Evolutionary conservation across 1,284 basidiomycete species (phyloP).

Genomic region (Amylostereum areolatum): DNA sequence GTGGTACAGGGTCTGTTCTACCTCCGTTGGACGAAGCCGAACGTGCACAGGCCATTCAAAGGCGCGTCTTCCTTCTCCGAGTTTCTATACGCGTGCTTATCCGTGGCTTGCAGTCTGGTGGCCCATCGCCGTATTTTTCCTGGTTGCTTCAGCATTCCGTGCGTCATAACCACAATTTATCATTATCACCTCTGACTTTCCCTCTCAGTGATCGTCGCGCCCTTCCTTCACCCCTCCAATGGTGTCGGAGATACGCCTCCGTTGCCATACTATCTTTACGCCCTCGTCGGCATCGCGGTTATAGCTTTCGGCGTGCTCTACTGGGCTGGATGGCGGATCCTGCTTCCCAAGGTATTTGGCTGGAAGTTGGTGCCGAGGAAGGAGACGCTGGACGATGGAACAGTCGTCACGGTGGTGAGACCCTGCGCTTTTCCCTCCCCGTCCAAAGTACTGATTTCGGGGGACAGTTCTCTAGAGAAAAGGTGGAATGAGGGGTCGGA

Average conservation of each 20-base stretch:
- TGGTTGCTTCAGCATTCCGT: conserved; percentile 46
- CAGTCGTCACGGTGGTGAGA: too few species aligned
- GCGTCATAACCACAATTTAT: conserved; percentile 39
- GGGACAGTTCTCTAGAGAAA: too few species aligned
- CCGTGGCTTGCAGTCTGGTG: conserved; percentile 30
- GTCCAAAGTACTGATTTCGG: too few species aligned
- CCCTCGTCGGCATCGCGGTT: conserved; percentile 41
- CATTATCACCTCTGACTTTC: conserved; percentile 49
- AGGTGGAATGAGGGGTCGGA: too few species aligned
- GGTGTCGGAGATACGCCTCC: conserved; percentile 46
- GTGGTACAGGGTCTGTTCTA: conserved; percentile 46
- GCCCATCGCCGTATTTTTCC: conserved; percentile 15
- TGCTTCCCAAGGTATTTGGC: conserved; percentile 45
- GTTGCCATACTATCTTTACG: conserved; percentile 63
- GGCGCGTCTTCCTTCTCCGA: conserved; percentile 20
- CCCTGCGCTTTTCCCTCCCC: too few species aligned
- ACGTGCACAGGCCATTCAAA: conserved; percentile 49
- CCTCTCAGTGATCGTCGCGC: conserved; percentile 51
- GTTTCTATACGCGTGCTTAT: conserved; percentile 40
- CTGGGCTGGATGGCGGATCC: conserved; percentile 53
- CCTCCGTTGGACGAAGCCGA: conserved; percentile 45
- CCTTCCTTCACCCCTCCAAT: conserved; percentile 50
- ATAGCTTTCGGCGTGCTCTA: conserved; percentile 49
- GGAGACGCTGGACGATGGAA: conserved; percentile 46
- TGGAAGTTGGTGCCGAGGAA: conserved; percentile 46